A percentile compares a stretch with the other conserved stretches of the same genome.
Evolutionary conservation across 305 asterid species (phyloP).

Genomic region (Caryopteris hybrid): DNA sequence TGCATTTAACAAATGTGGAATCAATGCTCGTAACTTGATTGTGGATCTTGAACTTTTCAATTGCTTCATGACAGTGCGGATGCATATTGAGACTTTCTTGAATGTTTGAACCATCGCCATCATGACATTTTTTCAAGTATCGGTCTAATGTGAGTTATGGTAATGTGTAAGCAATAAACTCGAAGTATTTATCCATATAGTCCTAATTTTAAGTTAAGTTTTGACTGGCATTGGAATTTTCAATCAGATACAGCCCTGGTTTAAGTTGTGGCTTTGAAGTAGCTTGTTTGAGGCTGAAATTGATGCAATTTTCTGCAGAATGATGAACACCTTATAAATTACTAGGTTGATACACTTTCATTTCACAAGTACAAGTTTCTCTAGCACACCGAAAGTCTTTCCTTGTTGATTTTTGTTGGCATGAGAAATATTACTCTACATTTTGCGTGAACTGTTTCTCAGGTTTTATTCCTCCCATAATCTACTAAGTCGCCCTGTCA

Average conservation of each 20-base stretch:
- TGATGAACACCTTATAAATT: background rate
- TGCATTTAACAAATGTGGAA: background rate
- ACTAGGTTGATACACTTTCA: background rate
- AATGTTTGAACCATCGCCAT: background rate
- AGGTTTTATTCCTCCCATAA: background rate
- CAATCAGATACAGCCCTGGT: background rate
- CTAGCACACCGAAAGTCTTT: background rate
- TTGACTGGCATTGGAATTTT: background rate
- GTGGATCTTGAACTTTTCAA: background rate
- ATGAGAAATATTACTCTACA: background rate
- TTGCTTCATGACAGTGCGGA: background rate
- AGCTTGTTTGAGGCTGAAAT: background rate
- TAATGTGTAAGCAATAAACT: background rate
- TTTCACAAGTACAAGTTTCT: conserved; percentile 6
- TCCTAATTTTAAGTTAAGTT: background rate
- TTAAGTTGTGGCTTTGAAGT: background rate
- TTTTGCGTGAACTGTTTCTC: background rate
- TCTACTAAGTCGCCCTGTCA: conserved; percentile 1
- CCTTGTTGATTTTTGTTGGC: background rate
- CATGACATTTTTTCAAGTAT: background rate
- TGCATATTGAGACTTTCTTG: background rate
- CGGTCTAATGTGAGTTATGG: no score
- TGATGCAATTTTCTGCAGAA: background rate
- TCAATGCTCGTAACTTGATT: background rate
- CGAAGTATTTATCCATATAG: background rate